These are phyloP conservation scores for Dryas drummondii DNA, from an alignment of 306 rosid species.

Conservation along the genomic window DNA sequence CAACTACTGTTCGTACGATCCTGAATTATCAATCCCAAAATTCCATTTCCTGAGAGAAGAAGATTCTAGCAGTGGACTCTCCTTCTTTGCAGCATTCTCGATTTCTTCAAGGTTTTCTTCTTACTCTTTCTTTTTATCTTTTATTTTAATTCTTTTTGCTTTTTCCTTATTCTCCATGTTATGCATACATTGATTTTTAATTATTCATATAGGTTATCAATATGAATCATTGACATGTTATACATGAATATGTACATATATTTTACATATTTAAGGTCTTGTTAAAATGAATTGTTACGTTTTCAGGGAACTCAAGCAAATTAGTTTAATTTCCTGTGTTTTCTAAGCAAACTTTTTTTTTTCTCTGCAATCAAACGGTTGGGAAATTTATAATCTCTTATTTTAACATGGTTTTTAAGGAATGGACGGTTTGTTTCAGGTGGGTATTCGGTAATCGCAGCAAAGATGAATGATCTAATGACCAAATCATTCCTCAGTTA, in stretches of 20 bases:
- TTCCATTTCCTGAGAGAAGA: neutral
- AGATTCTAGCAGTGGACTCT: neutral
- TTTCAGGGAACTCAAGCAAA: neutral
- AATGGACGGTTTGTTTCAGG: constrained; percentile 12
- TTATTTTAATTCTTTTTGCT: too few relatives aligned
- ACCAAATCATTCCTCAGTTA: constrained; percentile 21
- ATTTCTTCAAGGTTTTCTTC: neutral
- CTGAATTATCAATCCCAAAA: neutral
- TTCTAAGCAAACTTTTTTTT: neutral
- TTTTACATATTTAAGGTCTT: too few relatives aligned
- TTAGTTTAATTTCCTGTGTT: neutral
- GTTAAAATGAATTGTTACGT: too few relatives aligned
- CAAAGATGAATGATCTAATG: constrained; percentile 31
- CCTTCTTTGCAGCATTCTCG: neutral
- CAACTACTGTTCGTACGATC: too few relatives aligned
- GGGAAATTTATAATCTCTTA: neutral
- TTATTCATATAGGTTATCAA: too few relatives aligned
- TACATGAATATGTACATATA: too few relatives aligned
- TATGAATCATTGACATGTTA: too few relatives aligned
- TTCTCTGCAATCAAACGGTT: neutral
- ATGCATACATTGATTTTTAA: neutral
- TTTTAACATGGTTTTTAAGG: neutral
- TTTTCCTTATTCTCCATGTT: neutral
- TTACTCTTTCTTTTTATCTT: neutral
- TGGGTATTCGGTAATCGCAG: neutral